Percentiles rank a stretch among this genome's conserved stretches.
Conservation (phyloP, 805 yeast species). For the Teunomyces cretensis region DNA sequence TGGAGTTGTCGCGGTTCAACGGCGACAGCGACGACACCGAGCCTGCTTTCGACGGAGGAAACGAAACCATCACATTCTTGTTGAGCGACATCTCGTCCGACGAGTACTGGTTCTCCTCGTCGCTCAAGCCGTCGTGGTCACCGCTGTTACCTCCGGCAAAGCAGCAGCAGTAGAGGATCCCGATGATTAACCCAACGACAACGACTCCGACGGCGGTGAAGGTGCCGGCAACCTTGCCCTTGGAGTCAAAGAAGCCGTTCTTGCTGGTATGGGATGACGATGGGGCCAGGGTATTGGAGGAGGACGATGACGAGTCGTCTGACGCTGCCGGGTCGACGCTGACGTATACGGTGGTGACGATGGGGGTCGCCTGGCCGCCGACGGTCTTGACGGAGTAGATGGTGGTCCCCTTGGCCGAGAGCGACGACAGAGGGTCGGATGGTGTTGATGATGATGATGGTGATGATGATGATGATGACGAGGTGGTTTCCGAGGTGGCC, state of each 20-base stretch:
- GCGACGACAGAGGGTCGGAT: constrained; percentile 13
- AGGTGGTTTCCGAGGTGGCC: constrained; percentile 3
- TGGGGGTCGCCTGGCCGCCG: constrained; percentile 19
- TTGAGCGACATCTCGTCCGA: constrained; percentile 29
- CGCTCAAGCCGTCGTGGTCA: constrained; percentile 29
- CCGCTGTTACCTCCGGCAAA: constrained; percentile 15
- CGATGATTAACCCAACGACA: constrained; percentile 42
- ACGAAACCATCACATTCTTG: constrained; percentile 14
- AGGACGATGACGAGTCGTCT: no score
- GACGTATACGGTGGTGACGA: constrained; percentile 22
- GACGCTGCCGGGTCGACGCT: constrained; percentile 15
- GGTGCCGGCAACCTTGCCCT: constrained; percentile 83
- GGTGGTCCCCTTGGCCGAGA: constrained; percentile 18
- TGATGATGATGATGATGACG: constrained; percentile 15
- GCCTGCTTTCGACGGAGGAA: constrained; percentile 9
- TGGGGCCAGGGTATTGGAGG: no score
- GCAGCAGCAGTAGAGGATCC: constrained; percentile 43
- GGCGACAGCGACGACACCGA: constrained; percentile 8
- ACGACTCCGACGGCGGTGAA: constrained; percentile 78
- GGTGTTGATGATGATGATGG: constrained; percentile 16
- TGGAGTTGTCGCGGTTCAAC: constrained; percentile 34
- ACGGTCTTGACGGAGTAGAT: constrained; percentile 21
- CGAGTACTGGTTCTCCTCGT: constrained; percentile 39
- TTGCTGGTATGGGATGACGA: constrained; percentile 10
- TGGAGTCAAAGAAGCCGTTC: constrained; percentile 58